Base-by-base conservation (phyloP, 768 basidiomycete genomes). In the Russula foetens region DNA sequence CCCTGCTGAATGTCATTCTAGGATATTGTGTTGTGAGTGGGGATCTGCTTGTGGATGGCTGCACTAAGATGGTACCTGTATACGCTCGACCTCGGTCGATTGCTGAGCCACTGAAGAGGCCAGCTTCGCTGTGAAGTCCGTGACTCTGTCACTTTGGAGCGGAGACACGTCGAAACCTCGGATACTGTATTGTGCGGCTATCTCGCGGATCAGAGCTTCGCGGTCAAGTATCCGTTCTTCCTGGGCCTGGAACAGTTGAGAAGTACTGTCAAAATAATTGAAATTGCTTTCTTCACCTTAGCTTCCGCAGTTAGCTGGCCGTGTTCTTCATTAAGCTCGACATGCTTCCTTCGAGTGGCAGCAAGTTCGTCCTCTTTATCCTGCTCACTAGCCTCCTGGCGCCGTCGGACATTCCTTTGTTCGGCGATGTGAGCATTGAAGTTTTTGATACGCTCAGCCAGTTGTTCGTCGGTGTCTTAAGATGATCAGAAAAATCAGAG, bases 291-390 rank as follows among this genome's bases (percentile, higher is more conserved):
- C 28, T n/a, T 35, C 61, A 86, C 92, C 74, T 90, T 84, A 44
- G 85, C 84, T 69, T 93, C 85, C 0, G 86, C 90, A 24, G 76
- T 75, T 15, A 94, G 75, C 19, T 82, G 78, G 21, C 91, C 95
- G 35, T 86, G 84, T 41, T 80, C 75, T 46, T 76, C 79, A 24
- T 84, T 74, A 24, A 86, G 75, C 17, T 80, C 75, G 15, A 81
- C 79, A 63, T 89, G 85, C 19, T 76, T 69, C 44, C 76, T 72
- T 7, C 84, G 79, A 19, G 78, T 72, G 19, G 69, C 75, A 5
- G 66, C 64, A 4, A 88, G 72, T 47, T 84, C 82, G 9, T 86
- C 86, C 60, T 88, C 84, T 3, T 86, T 67, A 59, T 83, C 84
- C 48, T 85, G 79, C 53, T 78, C 77, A 56, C 77, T 79, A n/a